Evolutionary conservation across 805 yeast species (phyloP).

Genomic region (Saccharomycopsis amapae): DNA sequence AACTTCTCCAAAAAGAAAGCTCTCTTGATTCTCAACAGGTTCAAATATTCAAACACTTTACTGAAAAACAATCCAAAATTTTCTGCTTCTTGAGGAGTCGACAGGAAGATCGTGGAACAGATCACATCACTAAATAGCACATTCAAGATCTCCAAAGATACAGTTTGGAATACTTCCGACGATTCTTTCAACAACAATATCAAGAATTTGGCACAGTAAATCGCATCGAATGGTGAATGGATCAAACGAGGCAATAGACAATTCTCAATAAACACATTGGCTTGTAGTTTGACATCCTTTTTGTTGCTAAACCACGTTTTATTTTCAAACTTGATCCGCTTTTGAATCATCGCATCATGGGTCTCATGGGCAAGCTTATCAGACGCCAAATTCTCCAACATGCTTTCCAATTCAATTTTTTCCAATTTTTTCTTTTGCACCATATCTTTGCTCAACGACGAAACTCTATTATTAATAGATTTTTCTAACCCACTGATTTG

Average conservation of each 20-base stretch:
- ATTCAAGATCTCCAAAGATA: constrained; percentile 30
- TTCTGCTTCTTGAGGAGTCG: constrained; percentile 74
- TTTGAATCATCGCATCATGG: constrained; percentile 31
- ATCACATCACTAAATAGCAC: constrained; percentile 42
- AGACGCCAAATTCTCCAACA: constrained; percentile 2
- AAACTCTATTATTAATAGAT: too few species aligned
- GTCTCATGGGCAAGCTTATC: constrained; percentile 1
- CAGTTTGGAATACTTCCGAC: constrained; percentile 32
- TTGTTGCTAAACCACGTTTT: constrained; percentile 34
- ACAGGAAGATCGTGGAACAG: constrained; percentile 55
- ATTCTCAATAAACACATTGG: constrained; percentile 41
- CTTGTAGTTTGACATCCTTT: constrained; percentile 22
- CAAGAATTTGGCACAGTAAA: constrained; percentile 57
- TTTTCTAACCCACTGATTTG: too few species aligned
- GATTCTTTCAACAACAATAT: constrained; percentile 39
- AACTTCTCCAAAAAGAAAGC: constrained; percentile 22
- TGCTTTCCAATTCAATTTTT: constrained; percentile 1
- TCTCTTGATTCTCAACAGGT: constrained; percentile 34
- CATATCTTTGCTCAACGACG: too few species aligned
- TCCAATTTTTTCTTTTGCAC: constrained; percentile 30
- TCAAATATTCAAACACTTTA: constrained; percentile 43
- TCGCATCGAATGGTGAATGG: constrained; percentile 79
- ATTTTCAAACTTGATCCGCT: constrained; percentile 28
- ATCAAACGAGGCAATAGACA: constrained; percentile 72
- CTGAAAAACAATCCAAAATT: constrained; percentile 70